These are phyloP conservation scores for Populus simonii DNA, from an alignment of 345 rosid species.

Conservation along the genomic window DNA sequence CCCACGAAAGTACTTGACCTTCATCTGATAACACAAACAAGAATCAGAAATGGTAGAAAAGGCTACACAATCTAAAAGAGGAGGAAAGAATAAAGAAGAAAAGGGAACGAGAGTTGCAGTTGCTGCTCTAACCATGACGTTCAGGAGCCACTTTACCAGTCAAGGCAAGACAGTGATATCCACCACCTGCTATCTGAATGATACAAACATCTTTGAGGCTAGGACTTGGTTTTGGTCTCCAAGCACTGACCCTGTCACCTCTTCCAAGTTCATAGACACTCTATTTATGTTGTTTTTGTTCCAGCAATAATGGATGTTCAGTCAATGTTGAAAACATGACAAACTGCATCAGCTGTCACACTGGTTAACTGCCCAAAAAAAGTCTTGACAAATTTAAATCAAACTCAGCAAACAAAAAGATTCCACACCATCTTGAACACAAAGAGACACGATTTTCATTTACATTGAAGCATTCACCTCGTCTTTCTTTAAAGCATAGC, in stretches of 20 bases:
- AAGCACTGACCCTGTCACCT: conserved; percentile 74
- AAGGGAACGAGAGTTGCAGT: background rate
- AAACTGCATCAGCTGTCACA: background rate
- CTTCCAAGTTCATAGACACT: conserved; percentile 75
- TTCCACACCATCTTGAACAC: background rate
- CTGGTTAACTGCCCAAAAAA: background rate
- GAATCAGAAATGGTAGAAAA: background rate
- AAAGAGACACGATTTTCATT: background rate
- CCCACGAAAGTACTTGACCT: conserved; percentile 90
- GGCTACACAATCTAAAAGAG: background rate
- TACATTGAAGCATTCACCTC: background rate
- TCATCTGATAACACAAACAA: conserved; percentile 49
- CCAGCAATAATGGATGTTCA: background rate
- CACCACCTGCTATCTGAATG: conserved; percentile 78
- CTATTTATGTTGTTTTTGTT: background rate
- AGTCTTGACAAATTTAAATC: background rate
- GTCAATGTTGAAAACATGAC: background rate
- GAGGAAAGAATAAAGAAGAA: background rate
- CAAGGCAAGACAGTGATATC: conserved; percentile 89
- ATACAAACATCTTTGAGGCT: conserved; percentile 49
- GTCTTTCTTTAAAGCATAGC: background rate
- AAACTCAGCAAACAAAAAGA: background rate
- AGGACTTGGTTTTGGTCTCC: conserved; percentile 78
- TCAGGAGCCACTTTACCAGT: conserved; percentile 46
- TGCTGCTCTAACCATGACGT: background rate